phyloP scores from a whole-genome alignment of 2,329 filamentous ascomycete genomes.

The Scedosporium aurantiacum region DNA sequence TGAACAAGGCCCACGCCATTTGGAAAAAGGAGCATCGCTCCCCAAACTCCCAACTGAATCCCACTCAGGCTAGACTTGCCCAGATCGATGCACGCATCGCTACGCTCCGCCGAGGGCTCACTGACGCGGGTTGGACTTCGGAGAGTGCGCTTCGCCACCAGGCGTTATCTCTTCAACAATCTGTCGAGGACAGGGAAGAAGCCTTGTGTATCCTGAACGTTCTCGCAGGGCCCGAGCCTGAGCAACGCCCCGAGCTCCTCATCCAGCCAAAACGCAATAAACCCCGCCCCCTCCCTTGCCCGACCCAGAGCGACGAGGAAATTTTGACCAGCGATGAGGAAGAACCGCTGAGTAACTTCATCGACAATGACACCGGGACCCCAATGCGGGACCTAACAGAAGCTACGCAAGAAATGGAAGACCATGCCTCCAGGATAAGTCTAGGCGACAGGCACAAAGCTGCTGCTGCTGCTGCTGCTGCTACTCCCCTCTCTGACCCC shows the following conservation, averaged over 20 bases:
- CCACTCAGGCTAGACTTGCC: slow-evolving; percentile 21
- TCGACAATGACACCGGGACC: slow-evolving; percentile 21
- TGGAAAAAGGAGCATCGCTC: slow-evolving; percentile 3
- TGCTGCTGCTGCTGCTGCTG: background rate
- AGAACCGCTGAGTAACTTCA: slow-evolving; percentile 39
- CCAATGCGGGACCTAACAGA: background rate
- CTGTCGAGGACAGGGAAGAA: slow-evolving; percentile 49
- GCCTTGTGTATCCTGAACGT: slow-evolving; percentile 37
- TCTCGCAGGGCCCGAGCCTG: slow-evolving; percentile 25
- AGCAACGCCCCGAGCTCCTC: slow-evolving; percentile 13
- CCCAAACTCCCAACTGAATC: background rate
- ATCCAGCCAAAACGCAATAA: background rate
- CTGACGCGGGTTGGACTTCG: slow-evolving; percentile 39
- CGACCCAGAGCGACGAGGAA: slow-evolving; percentile 30
- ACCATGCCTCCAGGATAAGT: background rate
- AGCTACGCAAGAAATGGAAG: background rate
- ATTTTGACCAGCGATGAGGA: slow-evolving; percentile 38
- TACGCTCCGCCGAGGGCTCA: slow-evolving; percentile 43
- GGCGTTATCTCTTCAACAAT: slow-evolving; percentile 51
- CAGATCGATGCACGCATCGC: slow-evolving; percentile 39
- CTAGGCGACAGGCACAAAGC: background rate
- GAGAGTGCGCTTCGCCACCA: slow-evolving; percentile 40
- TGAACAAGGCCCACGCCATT: slow-evolving; percentile 5
- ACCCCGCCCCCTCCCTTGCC: background rate
- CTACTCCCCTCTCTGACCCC: background rate